Conservation (phyloP, 768 basidiomycete species). For the Boletellus ananas region DNA sequence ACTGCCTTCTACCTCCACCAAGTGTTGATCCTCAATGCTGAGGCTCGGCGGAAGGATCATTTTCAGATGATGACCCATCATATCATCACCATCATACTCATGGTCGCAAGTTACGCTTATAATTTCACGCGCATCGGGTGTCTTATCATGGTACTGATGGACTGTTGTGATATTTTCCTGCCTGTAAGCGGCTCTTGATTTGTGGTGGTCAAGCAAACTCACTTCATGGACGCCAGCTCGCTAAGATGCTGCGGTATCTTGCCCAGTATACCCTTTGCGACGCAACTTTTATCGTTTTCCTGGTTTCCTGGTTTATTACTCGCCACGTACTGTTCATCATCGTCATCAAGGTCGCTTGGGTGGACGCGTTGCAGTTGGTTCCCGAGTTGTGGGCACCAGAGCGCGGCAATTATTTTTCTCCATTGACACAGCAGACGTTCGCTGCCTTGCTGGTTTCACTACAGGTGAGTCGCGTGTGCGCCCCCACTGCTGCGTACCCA, state of each 20-base stretch:
- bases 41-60: constrained; percentile 90
- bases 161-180: constrained; percentile 88
- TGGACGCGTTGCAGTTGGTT: constrained; percentile 48
- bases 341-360: constrained; percentile 59
- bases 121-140: constrained; percentile 90
- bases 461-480: constrained; percentile 43
- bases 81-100: constrained; percentile 78
- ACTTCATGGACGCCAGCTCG: constrained; percentile 49
- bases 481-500: constrained; percentile 3
- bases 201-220: not conserved
- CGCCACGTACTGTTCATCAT: constrained; percentile 79
- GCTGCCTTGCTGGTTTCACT: constrained; percentile 50
- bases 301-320: constrained; percentile 87
- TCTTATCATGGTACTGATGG: constrained; percentile 89
- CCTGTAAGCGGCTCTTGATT: constrained; percentile 55
- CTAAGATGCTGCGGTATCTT: constrained; percentile 94
- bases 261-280: constrained; percentile 64
- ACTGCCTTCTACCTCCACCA: constrained; percentile 90
- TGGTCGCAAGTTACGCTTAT: constrained; percentile 71
- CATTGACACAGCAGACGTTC: constrained; percentile 45
- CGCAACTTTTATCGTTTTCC: constrained; percentile 71
- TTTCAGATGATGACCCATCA: constrained; percentile 97
- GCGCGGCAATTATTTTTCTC: constrained; percentile 54
- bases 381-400: constrained; percentile 56
- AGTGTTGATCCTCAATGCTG: constrained; percentile 87